Evolutionary conservation across 179 eudicot species (phyloP).

Genomic region (Camellia oleifera): DNA sequence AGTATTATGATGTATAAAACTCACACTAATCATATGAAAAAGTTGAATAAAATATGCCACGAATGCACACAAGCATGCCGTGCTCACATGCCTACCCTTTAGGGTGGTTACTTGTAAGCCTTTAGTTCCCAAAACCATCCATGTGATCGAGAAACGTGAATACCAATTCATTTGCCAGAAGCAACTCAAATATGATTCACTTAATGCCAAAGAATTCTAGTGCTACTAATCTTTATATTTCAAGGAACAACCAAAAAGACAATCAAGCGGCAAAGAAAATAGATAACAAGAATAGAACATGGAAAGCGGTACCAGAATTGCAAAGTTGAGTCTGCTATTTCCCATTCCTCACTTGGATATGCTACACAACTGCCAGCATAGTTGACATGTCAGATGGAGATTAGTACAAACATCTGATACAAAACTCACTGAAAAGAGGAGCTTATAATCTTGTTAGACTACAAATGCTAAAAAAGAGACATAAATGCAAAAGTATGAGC

Average conservation of each 20-base stretch:
- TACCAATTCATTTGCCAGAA: slow-evolving; percentile 1
- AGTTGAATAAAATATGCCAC: slow-evolving; percentile 1
- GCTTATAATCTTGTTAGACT: slow-evolving; percentile 3
- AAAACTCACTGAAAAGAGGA: slow-evolving; percentile 3
- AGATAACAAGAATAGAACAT: neutral
- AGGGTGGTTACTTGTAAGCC: neutral
- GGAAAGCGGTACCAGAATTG: slow-evolving; percentile 75
- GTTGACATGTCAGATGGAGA: slow-evolving; percentile 16
- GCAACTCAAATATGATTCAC: neutral
- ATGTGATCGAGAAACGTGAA: neutral
- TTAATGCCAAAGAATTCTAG: no score
- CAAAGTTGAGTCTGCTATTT: slow-evolving; percentile 90
- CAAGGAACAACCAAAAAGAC: neutral
- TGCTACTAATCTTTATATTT: neutral
- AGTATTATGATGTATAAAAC: neutral
- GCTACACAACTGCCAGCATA: slow-evolving; percentile 75
- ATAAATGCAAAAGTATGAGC: neutral
- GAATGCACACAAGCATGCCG: slow-evolving; percentile 3
- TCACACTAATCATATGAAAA: slow-evolving; percentile 2
- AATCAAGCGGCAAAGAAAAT: slow-evolving; percentile 8
- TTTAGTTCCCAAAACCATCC: slow-evolving; percentile 4
- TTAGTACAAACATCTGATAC: slow-evolving; percentile 6
- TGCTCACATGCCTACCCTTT: neutral
- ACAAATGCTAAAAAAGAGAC: neutral
- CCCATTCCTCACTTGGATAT: slow-evolving; percentile 92